These are phyloP conservation scores for Fusarium verticillioides DNA, from an alignment of 2,329 filamentous ascomycete genomes.

Conservation along the genomic window DNA sequence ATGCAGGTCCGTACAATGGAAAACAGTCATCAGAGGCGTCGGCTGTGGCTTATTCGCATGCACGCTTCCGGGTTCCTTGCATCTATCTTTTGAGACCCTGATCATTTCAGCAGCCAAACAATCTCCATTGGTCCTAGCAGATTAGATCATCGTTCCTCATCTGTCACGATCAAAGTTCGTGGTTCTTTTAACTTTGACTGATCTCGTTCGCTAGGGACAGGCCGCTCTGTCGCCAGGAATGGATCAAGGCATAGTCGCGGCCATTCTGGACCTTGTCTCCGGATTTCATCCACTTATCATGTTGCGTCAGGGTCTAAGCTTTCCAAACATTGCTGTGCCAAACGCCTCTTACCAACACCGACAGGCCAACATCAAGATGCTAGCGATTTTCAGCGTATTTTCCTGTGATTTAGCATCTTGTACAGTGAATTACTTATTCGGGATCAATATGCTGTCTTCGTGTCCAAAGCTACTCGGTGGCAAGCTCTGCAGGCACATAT, in stretches of 20 bases:
- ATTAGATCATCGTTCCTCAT: conserved; percentile 3
- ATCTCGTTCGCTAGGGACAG: conserved; percentile 22
- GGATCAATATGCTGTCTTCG: neutral
- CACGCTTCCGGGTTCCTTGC: conserved; percentile 35
- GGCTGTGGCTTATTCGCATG: conserved; percentile 35
- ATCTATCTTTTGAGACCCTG: conserved; percentile 11
- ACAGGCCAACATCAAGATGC: neutral
- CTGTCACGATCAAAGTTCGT: conserved; percentile 3
- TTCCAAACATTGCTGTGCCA: conserved; percentile 1
- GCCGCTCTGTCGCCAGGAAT: conserved; percentile 25
- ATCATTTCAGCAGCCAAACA: conserved; percentile 5
- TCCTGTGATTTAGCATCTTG: neutral
- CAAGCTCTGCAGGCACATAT: neutral
- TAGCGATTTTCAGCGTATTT: neutral
- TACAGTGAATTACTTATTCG: neutral
- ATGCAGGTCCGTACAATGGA: conserved; percentile 1
- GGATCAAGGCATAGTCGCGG: neutral
- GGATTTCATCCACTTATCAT: neutral
- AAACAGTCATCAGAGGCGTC: conserved; percentile 21
- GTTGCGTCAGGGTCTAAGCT: conserved; percentile 3
- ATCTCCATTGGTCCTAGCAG: conserved; percentile 5
- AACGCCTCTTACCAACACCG: conserved; percentile 9
- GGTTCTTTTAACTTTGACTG: conserved; percentile 16
- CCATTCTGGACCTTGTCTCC: neutral
- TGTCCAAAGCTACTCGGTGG: neutral